Evolutionary conservation across 2,329 filamentous ascomycete species (phyloP).

Genomic region (Stemphylium vesicarium): DNA sequence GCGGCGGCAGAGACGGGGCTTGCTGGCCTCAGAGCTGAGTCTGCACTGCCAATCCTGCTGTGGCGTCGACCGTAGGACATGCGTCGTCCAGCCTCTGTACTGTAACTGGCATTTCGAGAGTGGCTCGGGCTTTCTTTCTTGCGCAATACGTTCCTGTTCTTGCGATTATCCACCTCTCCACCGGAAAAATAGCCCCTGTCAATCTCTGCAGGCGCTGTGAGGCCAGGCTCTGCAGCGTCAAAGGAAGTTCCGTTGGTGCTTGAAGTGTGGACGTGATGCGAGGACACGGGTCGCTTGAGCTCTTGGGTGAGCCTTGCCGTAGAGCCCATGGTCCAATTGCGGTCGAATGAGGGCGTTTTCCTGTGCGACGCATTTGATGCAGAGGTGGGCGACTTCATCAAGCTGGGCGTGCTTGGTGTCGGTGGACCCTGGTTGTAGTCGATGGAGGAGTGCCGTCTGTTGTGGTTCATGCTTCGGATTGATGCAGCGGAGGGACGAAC

Average conservation of each 20-base stretch:
- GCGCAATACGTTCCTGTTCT: conserved; percentile 71
- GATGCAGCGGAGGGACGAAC: conserved; percentile 78
- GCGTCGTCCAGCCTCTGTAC: conserved; percentile 59
- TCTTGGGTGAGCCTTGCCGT: conserved; percentile 41
- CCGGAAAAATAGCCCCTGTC: conserved; percentile 95
- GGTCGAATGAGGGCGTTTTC: conserved; percentile 65
- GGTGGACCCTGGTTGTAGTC: conserved; percentile 63
- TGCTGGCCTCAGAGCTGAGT: conserved; percentile 69
- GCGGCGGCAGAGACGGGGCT: conserved; percentile 61
- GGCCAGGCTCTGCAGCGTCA: conserved; percentile 34
- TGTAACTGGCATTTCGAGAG: conserved; percentile 78
- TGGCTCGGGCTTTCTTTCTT: conserved; percentile 73
- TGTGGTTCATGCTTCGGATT: conserved; percentile 81
- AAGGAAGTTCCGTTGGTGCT: conserved; percentile 40
- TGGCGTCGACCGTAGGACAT: conserved; percentile 70
- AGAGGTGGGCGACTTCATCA: conserved; percentile 27
- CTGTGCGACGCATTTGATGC: conserved; percentile 51
- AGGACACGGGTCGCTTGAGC: conserved; percentile 40
- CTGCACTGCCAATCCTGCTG: conserved; percentile 78
- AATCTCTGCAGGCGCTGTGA: conserved; percentile 59
- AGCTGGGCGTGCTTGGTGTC: conserved; percentile 26
- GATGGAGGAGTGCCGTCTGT: conserved; percentile 84
- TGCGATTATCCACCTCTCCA: conserved; percentile 77
- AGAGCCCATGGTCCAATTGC: conserved; percentile 62
- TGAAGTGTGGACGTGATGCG: conserved; percentile 39